Percentiles rank a stretch among this genome's conserved stretches.
Evolutionary conservation across 2,329 filamentous ascomycete species (phyloP).

Genomic region (Ophiosphaerella narmari): DNA sequence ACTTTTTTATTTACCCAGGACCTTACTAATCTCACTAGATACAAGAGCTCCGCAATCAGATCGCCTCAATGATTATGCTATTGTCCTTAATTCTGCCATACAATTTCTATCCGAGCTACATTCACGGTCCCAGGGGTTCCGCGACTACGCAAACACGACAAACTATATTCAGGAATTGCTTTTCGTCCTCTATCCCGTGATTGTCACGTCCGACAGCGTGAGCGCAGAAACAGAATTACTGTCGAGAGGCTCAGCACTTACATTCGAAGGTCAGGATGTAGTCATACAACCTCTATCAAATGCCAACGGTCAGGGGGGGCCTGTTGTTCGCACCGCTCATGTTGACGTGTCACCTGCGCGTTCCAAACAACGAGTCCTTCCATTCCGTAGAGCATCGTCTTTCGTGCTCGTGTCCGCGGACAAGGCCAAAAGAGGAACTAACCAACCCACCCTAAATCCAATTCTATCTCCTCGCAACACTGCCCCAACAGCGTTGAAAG

Average conservation of each 20-base stretch:
- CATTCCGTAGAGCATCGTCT: constrained; percentile 80
- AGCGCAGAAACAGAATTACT: constrained; percentile 85
- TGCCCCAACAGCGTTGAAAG: constrained; percentile 50
- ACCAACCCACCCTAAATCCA: constrained; percentile 66
- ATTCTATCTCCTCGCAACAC: constrained; percentile 64
- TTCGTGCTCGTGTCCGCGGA: constrained; percentile 86
- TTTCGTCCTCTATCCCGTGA: constrained; percentile 79
- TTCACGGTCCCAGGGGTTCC: constrained; percentile 73
- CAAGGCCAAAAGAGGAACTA: constrained; percentile 59
- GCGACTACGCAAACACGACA: constrained; percentile 79
- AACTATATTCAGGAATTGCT: constrained; percentile 82
- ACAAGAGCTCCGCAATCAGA: constrained; percentile 39
- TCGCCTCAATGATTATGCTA: constrained; percentile 60
- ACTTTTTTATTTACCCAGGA: too few relatives aligned
- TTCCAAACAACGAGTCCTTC: constrained; percentile 57
- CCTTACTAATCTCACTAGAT: constrained; percentile 31
- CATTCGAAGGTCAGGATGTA: constrained; percentile 84
- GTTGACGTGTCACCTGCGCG: constrained; percentile 49
- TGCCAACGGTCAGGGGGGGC: constrained; percentile 59
- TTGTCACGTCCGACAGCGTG: constrained; percentile 84
- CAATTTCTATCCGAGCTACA: constrained; percentile 81
- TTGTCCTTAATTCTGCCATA: constrained; percentile 74
- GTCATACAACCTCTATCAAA: constrained; percentile 77
- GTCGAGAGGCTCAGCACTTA: constrained; percentile 77
- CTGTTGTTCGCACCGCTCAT: constrained; percentile 75